These are phyloP conservation scores for Phaeosphaeriaceae sp. DNA, from an alignment of 2,329 filamentous ascomycete species.

Conservation along the genomic window DNA sequence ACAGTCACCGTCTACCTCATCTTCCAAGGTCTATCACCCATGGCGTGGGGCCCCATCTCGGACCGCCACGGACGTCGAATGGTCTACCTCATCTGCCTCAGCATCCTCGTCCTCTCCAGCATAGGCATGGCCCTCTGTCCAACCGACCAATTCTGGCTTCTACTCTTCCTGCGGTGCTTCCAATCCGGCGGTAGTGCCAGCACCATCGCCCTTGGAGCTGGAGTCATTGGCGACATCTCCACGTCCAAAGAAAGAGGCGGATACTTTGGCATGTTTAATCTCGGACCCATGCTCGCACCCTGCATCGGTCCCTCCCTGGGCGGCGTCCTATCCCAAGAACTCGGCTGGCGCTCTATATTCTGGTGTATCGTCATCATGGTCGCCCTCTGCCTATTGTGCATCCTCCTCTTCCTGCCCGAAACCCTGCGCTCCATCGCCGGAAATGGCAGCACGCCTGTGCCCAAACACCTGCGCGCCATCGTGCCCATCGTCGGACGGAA, in stretches of 20 bases:
- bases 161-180: slow-evolving; percentile 44
- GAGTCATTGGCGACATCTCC: slow-evolving; percentile 75
- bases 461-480: slow-evolving; percentile 28
- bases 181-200: slow-evolving; percentile 51
- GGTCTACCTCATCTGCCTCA: slow-evolving; percentile 55
- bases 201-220: slow-evolving; percentile 68
- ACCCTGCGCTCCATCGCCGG: slow-evolving; percentile 53
- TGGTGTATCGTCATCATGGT: slow-evolving; percentile 52
- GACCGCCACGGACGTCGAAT: slow-evolving; percentile 61
- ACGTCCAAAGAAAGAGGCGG: slow-evolving; percentile 74
- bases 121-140: slow-evolving; percentile 46
- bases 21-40: slow-evolving; percentile 61
- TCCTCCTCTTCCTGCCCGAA: slow-evolving; percentile 51
- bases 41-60: slow-evolving; percentile 60
- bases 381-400: slow-evolving; percentile 42
- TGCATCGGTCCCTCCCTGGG: slow-evolving; percentile 43
- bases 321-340: slow-evolving; percentile 41
- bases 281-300: slow-evolving; percentile 53
- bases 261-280: slow-evolving; percentile 73
- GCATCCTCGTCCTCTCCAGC: slow-evolving; percentile 42
- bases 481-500: slow-evolving; percentile 34
- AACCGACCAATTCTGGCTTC: slow-evolving; percentile 40
- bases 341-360: slow-evolving; percentile 49
- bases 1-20: slow-evolving; percentile 60
- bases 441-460: slow-evolving; percentile 41